Percentiles rank a stretch among this genome's conserved stretches.
These are phyloP conservation scores for Penicillium cosmopolitanum DNA, from an alignment of 495 filamentous ascomycete species.

Conservation along the genomic window DNA sequence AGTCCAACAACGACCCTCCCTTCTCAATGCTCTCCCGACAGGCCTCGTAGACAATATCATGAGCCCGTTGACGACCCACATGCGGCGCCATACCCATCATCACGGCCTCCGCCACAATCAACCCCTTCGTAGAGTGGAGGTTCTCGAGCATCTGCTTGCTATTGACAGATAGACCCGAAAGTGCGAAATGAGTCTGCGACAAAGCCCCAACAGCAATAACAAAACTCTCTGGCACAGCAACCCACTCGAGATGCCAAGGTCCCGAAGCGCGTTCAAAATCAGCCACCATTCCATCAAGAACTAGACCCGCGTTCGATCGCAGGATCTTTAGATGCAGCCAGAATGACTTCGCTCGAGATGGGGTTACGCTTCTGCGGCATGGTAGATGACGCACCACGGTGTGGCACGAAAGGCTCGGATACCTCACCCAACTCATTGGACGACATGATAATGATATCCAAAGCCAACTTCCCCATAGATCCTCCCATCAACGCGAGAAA, in stretches of 20 bases:
- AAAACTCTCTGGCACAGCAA: conserved; percentile 55
- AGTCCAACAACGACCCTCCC: conserved; percentile 43
- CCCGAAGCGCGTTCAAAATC: conserved; percentile 58
- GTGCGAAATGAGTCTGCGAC: conserved; percentile 50
- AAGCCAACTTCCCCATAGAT: conserved; percentile 52
- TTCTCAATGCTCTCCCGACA: conserved; percentile 53
- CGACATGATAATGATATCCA: conserved; percentile 60
- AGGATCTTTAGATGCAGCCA: conserved; percentile 55
- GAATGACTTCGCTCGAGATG: conserved; percentile 56
- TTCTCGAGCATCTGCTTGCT: conserved; percentile 49
- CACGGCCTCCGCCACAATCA: conserved; percentile 59
- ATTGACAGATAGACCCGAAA: conserved; percentile 53
- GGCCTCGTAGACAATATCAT: conserved; percentile 59
- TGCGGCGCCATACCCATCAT: conserved; percentile 59
- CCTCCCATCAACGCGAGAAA: conserved; percentile 55
- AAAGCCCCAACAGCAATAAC: conserved; percentile 53
- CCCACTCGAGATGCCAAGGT: conserved; percentile 60
- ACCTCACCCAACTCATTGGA: conserved; percentile 58
- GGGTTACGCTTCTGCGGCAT: conserved; percentile 62
- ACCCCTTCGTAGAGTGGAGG: conserved; percentile 48
- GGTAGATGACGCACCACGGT: conserved; percentile 55
- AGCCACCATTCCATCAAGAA: conserved; percentile 56
- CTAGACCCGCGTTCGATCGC: conserved; percentile 51
- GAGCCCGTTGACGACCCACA: conserved; percentile 51
- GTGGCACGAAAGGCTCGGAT: conserved; percentile 57